These are phyloP conservation scores for Pseudogymnoascus sp. DNA, from an alignment of 2,329 filamentous ascomycete genomes.

Conservation along the genomic window DNA sequence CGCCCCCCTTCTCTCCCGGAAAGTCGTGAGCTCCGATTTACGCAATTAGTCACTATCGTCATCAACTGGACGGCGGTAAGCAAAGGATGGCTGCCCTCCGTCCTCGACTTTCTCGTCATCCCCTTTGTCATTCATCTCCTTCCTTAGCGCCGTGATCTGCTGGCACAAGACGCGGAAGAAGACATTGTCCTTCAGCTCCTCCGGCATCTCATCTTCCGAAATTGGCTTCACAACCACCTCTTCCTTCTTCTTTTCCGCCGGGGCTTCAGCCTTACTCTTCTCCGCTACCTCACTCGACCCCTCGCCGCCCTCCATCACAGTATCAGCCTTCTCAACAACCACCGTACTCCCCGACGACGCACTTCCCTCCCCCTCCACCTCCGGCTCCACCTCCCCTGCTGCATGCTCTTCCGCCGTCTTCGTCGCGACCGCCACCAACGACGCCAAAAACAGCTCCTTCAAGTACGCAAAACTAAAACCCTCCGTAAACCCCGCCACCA, in stretches of 20 bases:
- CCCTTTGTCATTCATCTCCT: not conserved
- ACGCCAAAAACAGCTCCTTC: constrained; percentile 61
- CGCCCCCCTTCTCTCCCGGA: not conserved
- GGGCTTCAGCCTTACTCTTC: not conserved
- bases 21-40: not conserved
- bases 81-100: not conserved
- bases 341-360: not conserved
- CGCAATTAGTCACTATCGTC: not conserved
- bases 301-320: not conserved
- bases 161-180: not conserved
- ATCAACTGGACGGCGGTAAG: not conserved
- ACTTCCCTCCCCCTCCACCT: constrained; percentile 18
- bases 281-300: not conserved
- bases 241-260: not conserved
- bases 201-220: not conserved
- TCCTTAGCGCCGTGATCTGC: not conserved
- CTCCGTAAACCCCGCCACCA: constrained; percentile 55
- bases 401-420: constrained; percentile 14
- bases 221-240: not conserved
- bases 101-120: not conserved
- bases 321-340: not conserved
- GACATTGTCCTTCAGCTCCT: not conserved
- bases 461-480: constrained; percentile 65
- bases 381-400: constrained; percentile 18
- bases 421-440: constrained; percentile 47